A percentile compares a stretch with the other conserved stretches of the same genome.
These are phyloP conservation scores for Melanogaster broomeanus DNA, from an alignment of 768 basidiomycete species.

Conservation along the genomic window DNA sequence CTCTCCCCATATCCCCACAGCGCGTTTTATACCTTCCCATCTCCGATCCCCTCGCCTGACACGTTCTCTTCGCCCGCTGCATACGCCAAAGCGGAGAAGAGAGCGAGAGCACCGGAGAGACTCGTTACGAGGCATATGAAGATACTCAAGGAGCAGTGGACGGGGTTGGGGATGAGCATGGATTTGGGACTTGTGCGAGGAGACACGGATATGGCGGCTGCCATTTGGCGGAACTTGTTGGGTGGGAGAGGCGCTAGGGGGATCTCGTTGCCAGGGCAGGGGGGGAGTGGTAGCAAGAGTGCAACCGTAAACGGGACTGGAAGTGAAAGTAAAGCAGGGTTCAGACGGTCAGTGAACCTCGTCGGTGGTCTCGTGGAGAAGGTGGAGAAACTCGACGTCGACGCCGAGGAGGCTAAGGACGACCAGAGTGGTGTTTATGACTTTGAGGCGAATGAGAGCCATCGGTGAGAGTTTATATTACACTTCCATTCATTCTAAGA, in stretches of 20 bases:
- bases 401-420: slow-evolving; percentile 59
- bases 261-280: slow-evolving; percentile 41
- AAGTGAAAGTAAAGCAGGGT: slow-evolving; percentile 23
- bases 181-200: slow-evolving; percentile 75
- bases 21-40: slow-evolving; percentile 28
- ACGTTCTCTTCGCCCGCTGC: slow-evolving; percentile 29
- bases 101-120: slow-evolving; percentile 65
- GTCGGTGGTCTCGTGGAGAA: slow-evolving; percentile 65
- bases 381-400: slow-evolving; percentile 56
- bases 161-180: slow-evolving; percentile 75
- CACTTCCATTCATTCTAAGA: background rate
- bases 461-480: slow-evolving; percentile 27
- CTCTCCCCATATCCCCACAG: slow-evolving; percentile 23
- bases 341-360: slow-evolving; percentile 69
- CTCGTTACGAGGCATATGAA: slow-evolving; percentile 88
- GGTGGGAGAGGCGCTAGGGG: slow-evolving; percentile 81
- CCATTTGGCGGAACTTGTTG: slow-evolving; percentile 90
- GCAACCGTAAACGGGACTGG: slow-evolving; percentile 11
- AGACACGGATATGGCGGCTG: slow-evolving; percentile 83
- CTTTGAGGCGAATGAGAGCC: slow-evolving; percentile 54
- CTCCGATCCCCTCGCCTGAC: slow-evolving; percentile 23
- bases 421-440: slow-evolving; percentile 76
- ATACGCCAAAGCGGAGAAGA: slow-evolving; percentile 29
- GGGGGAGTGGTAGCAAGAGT: slow-evolving; percentile 7
- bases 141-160: slow-evolving; percentile 90